Percentiles rank a stretch among this genome's conserved stretches.
Conservation (phyloP, 1,284 basidiomycete species). For the Porphyrellus sp. region DNA sequence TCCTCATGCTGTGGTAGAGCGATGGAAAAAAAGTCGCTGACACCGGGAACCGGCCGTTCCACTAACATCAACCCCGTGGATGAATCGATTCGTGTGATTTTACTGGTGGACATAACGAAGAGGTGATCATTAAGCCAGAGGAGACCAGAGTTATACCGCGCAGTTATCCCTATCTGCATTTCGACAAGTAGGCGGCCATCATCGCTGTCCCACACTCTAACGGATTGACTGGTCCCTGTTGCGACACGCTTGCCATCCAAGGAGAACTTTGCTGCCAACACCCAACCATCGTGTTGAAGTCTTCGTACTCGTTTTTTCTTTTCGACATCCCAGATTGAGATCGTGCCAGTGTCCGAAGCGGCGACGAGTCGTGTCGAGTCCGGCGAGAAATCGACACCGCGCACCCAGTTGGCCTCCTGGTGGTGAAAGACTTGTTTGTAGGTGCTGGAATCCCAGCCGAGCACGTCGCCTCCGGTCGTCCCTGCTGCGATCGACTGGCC, state of each 20-base stretch:
- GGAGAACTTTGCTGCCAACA: no score
- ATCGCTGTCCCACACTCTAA: background rate
- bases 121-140: background rate
- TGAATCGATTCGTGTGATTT: no score
- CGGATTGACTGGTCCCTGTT: no score
- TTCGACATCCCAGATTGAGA: background rate
- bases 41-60: no score
- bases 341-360: background rate
- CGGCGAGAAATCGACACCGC: slow-evolving; percentile 5
- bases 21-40: no score
- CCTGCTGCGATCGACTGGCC: slow-evolving; percentile 4
- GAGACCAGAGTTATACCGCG: background rate
- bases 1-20: no score
- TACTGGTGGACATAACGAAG: no score
- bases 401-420: no score
- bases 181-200: background rate
- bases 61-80: no score
- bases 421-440: background rate
- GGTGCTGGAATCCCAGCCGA: background rate
- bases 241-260: no score
- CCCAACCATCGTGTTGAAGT: background rate
- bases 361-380: background rate
- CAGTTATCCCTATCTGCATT: background rate
- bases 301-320: background rate
- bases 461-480: background rate